Evolutionary conservation across 176 grass and related monocot species (phyloP).

Genomic region (Leersia perrieri): DNA sequence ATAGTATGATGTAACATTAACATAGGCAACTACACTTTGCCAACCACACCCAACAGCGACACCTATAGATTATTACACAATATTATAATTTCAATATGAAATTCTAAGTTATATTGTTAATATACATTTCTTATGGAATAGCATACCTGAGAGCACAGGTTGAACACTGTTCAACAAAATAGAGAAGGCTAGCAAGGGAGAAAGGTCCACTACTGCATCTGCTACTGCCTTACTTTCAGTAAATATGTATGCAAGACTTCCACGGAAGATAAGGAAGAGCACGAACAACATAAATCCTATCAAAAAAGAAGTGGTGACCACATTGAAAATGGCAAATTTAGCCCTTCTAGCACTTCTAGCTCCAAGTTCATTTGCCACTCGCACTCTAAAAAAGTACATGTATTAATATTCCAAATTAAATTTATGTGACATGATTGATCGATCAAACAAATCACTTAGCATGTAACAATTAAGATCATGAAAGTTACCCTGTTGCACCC

Average conservation of each 20-base stretch:
- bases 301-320: conserved; percentile 47
- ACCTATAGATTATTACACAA: conserved; percentile 34
- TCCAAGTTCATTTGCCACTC: conserved; percentile 85
- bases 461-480: neutral
- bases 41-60: conserved; percentile 78
- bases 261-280: conserved; percentile 58
- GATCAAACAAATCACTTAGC: too few relatives aligned
- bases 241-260: conserved; percentile 73
- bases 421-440: too few relatives aligned
- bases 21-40: too few relatives aligned
- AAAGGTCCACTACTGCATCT: conserved; percentile 51
- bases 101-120: too few relatives aligned
- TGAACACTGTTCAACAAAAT: too few relatives aligned
- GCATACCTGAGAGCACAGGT: conserved; percentile 76
- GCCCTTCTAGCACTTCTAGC: conserved; percentile 65
- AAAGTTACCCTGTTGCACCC: conserved; percentile 60
- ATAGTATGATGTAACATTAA: too few relatives aligned
- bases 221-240: conserved; percentile 49
- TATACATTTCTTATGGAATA: too few relatives aligned
- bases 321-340: conserved; percentile 57
- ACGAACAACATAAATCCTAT: conserved; percentile 59
- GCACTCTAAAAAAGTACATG: conserved; percentile 43
- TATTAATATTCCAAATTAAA: neutral
- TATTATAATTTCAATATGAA: neutral
- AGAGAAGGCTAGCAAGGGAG: too few relatives aligned